Conservation (phyloP, 176 grass and related monocot species). For the Triticum monococcum region DNA sequence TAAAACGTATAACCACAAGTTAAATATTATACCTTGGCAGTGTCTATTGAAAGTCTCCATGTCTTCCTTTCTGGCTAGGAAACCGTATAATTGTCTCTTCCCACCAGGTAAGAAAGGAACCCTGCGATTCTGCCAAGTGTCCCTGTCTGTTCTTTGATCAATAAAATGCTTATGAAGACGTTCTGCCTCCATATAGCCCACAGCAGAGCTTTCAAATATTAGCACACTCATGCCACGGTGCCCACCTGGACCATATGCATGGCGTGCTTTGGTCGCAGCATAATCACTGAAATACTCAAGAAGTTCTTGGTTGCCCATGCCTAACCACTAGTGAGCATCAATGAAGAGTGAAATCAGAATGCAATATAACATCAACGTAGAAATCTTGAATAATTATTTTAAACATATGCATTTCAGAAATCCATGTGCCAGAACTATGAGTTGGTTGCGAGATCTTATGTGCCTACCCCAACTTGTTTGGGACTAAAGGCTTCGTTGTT, state of each 20-base stretch:
- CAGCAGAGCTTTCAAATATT: slow-evolving; percentile 77
- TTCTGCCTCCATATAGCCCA: slow-evolving; percentile 87
- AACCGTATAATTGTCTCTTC: slow-evolving; percentile 81
- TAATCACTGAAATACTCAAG: slow-evolving; percentile 80
- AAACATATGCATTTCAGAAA: not conserved
- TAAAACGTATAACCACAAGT: not conserved
- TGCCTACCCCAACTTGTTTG: no score
- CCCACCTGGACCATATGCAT: slow-evolving; percentile 88
- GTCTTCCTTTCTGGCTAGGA: slow-evolving; percentile 76
- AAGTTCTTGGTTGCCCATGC: slow-evolving; percentile 97
- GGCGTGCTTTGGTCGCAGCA: slow-evolving; percentile 71
- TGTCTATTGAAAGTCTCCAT: slow-evolving; percentile 83
- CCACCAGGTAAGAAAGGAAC: slow-evolving; percentile 68
- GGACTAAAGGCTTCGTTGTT: no score
- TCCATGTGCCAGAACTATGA: not conserved
- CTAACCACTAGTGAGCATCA: slow-evolving; percentile 56
- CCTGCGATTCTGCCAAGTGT: slow-evolving; percentile 57
- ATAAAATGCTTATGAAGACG: slow-evolving; percentile 78
- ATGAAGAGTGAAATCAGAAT: slow-evolving; percentile 32
- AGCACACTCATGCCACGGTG: slow-evolving; percentile 88
- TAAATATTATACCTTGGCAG: slow-evolving; percentile 62
- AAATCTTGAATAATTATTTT: not conserved
- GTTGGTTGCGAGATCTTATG: no score
- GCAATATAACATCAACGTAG: not conserved
- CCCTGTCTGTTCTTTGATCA: slow-evolving; percentile 64